Evolutionary conservation across 2,329 filamentous ascomycete species (phyloP).

Genomic region (Xylaria hypoxylon): DNA sequence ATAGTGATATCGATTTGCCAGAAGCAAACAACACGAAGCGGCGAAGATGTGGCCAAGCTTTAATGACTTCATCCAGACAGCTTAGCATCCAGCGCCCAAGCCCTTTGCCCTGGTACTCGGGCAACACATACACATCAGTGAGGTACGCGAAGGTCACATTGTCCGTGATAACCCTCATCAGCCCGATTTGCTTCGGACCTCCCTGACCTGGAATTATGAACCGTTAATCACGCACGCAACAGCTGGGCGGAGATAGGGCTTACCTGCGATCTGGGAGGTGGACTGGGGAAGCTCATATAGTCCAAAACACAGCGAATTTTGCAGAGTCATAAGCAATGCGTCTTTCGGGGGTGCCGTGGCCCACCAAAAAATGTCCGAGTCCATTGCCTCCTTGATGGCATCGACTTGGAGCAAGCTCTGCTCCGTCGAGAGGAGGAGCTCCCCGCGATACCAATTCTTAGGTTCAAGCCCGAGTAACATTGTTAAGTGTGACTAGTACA

Average conservation of each 20-base stretch:
- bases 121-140: slow-evolving; percentile 67
- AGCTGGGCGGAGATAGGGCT: slow-evolving; percentile 8
- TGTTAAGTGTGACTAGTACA: neutral
- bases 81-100: slow-evolving; percentile 66
- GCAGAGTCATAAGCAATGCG: slow-evolving; percentile 63
- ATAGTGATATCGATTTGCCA: slow-evolving; percentile 55
- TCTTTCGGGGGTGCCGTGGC: slow-evolving; percentile 62
- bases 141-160: slow-evolving; percentile 75
- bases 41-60: slow-evolving; percentile 64
- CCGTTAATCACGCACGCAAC: slow-evolving; percentile 14
- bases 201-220: slow-evolving; percentile 39
- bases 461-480: slow-evolving; percentile 47
- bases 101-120: slow-evolving; percentile 62
- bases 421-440: slow-evolving; percentile 72
- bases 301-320: slow-evolving; percentile 70
- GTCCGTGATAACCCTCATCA: slow-evolving; percentile 76
- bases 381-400: slow-evolving; percentile 67
- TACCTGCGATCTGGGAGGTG: slow-evolving; percentile 51
- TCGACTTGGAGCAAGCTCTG: slow-evolving; percentile 64
- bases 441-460: slow-evolving; percentile 62
- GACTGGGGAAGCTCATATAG: slow-evolving; percentile 60
- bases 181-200: slow-evolving; percentile 59
- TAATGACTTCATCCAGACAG: slow-evolving; percentile 61
- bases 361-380: slow-evolving; percentile 71
- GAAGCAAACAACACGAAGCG: slow-evolving; percentile 67